Percentiles rank a stretch among this genome's conserved stretches.
These are phyloP conservation scores for Bipolaris cookei DNA, from an alignment of 2,329 filamentous ascomycete species.

Conservation along the genomic window DNA sequence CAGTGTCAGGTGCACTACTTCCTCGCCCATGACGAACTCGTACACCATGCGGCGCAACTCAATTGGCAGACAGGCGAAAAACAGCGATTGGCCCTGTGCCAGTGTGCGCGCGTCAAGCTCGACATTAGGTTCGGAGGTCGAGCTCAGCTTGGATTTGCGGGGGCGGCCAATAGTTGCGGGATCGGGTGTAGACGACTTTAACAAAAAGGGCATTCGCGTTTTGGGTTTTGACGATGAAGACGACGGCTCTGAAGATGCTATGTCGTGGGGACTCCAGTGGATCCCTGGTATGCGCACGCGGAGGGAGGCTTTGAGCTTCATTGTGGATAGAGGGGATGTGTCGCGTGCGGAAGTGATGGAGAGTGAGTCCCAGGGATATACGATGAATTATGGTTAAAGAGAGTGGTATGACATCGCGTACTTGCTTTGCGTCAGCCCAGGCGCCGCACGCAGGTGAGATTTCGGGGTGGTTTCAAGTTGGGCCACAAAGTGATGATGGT, in stretches of 20 bases:
- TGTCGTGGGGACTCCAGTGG: slow-evolving; percentile 39
- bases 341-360: not conserved
- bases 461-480: not conserved
- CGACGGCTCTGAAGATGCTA: slow-evolving; percentile 17
- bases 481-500: not conserved
- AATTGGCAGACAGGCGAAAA: slow-evolving; percentile 42
- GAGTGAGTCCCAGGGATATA: not conserved
- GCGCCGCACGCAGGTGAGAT: not conserved
- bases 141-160: slow-evolving; percentile 33
- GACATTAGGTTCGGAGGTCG: slow-evolving; percentile 27
- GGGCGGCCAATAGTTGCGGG: slow-evolving; percentile 6
- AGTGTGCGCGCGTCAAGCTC: slow-evolving; percentile 37
- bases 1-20: slow-evolving; percentile 42
- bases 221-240: slow-evolving; percentile 18
- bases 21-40: slow-evolving; percentile 36
- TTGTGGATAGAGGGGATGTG: not conserved
- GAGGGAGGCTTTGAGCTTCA: slow-evolving; percentile 19
- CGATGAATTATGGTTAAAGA: not conserved
- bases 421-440: not conserved
- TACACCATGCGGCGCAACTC: slow-evolving; percentile 44
- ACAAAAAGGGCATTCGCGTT: slow-evolving; percentile 22
- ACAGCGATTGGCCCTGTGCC: slow-evolving; percentile 36
- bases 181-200: slow-evolving; percentile 7
- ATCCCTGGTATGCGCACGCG: slow-evolving; percentile 26
- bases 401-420: slow-evolving; percentile 3